phyloP scores from a whole-genome alignment of 495 filamentous ascomycete species.

The Neurospora sp. region DNA sequence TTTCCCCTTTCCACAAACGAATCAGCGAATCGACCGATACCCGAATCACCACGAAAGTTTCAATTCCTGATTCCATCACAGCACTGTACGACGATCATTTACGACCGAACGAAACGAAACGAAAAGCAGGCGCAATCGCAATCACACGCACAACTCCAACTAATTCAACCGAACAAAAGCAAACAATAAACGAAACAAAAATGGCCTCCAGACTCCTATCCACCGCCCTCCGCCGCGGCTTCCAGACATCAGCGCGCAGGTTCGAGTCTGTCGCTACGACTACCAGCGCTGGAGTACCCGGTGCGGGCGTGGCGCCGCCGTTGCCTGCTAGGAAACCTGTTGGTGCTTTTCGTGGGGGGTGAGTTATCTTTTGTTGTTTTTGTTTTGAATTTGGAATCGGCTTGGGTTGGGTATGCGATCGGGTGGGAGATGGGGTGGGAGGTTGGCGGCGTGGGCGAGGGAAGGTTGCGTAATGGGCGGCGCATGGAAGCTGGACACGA shows the following conservation, averaged over 20 bases:
- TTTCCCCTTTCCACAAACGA: not conserved
- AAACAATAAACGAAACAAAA: constrained; percentile 1
- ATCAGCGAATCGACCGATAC: not conserved
- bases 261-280: constrained; percentile 21
- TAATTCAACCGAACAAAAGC: not conserved
- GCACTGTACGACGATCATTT: not conserved
- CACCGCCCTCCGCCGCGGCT: constrained; percentile 19
- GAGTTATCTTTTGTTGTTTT: constrained; percentile 24
- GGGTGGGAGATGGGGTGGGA: not conserved
- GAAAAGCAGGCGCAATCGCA: not conserved
- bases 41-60: not conserved
- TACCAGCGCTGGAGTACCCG: not conserved
- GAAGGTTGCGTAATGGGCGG: too few species aligned
- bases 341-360: constrained; percentile 91
- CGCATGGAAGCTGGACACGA: too few species aligned
- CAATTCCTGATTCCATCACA: not conserved
- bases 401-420: not conserved
- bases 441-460: too few species aligned
- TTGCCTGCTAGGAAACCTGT: constrained; percentile 70
- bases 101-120: not conserved
- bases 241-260: constrained; percentile 38
- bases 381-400: not conserved
- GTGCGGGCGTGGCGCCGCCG: constrained; percentile 20
- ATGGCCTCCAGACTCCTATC: constrained; percentile 41
- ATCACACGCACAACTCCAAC: not conserved